phyloP scores from a whole-genome alignment of 108 stramenopile genomes.

The Stephanodiscus triporus region DNA sequence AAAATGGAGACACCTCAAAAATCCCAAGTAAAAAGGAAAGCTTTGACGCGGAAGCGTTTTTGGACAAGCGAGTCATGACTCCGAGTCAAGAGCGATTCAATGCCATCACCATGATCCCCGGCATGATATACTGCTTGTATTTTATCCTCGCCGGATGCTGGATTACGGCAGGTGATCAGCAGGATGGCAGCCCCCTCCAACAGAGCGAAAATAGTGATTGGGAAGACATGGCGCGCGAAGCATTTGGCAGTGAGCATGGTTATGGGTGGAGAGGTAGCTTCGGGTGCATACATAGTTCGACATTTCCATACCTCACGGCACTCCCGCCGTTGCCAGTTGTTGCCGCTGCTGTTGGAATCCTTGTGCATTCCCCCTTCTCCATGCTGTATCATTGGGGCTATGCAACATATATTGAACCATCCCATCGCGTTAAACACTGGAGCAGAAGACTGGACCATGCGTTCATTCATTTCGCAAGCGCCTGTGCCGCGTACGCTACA shows the following conservation, averaged over 20 bases:
- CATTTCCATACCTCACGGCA: constrained; percentile 66
- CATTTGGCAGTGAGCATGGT: constrained; percentile 32
- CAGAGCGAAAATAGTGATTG: constrained; percentile 15
- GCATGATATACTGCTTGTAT: constrained; percentile 54
- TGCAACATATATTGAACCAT: constrained; percentile 54
- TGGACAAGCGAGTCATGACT: constrained; percentile 71
- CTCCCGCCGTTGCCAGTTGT: constrained; percentile 65
- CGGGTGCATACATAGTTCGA: constrained; percentile 45
- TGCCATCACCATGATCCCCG: constrained; percentile 72
- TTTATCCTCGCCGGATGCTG: constrained; percentile 68
- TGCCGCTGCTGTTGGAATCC: constrained; percentile 52
- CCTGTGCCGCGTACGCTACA: constrained; percentile 67
- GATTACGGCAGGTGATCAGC: constrained; percentile 30
- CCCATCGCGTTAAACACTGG: constrained; percentile 73
- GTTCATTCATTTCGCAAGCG: constrained; percentile 72
- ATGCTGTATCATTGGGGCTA: constrained; percentile 68
- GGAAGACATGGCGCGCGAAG: constrained; percentile 17
- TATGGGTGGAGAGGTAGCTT: constrained; percentile 8
- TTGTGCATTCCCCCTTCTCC: constrained; percentile 72
- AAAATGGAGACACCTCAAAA: no score
- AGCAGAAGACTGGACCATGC: constrained; percentile 80
- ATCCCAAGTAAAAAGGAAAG: constrained; percentile 4
- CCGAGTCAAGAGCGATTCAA: constrained; percentile 76
- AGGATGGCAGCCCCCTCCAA: not conserved
- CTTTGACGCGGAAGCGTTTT: constrained; percentile 29